phyloP scores from a whole-genome alignment of 2,329 filamentous ascomycete species.

The Fusarium duplospermum region DNA sequence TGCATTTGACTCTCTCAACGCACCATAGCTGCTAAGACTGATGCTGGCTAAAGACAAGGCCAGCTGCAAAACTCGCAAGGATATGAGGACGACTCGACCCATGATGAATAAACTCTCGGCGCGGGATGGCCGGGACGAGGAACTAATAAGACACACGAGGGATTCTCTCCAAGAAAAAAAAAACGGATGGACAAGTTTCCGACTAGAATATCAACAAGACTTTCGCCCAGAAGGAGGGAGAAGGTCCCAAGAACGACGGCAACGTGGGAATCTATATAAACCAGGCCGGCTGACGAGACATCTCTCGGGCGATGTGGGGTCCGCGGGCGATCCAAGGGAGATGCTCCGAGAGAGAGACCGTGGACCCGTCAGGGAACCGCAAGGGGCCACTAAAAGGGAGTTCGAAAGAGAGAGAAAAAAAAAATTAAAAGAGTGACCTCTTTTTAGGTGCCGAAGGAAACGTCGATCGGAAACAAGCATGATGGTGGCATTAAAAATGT shows the following conservation, averaged over 20 bases:
- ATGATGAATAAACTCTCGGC: constrained; percentile 24
- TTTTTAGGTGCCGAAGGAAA: constrained; percentile 39
- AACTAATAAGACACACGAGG: constrained; percentile 5
- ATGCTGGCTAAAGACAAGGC: constrained; percentile 39
- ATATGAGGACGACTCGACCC: constrained; percentile 28
- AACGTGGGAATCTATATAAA: constrained; percentile 44
- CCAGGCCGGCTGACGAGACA: constrained; percentile 37
- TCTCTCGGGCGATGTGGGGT: constrained; percentile 40
- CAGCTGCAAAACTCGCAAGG: constrained; percentile 41
- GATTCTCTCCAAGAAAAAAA: not conserved
- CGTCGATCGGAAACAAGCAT: constrained; percentile 26
- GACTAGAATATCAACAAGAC: constrained; percentile 7
- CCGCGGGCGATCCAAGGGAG: constrained; percentile 39
- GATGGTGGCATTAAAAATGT: constrained; percentile 23
- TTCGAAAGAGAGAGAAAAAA: not conserved
- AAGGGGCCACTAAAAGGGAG: constrained; percentile 25
- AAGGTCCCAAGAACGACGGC: constrained; percentile 20
- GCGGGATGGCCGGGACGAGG: constrained; percentile 1
- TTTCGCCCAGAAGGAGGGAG: constrained; percentile 22
- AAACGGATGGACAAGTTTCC: not conserved
- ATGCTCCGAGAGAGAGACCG: constrained; percentile 40
- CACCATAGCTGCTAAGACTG: constrained; percentile 41
- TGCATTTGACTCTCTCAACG: constrained; percentile 6
- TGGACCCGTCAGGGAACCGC: constrained; percentile 30
- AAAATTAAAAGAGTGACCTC: constrained; percentile 16